These are phyloP conservation scores for Phytophthora megakarya DNA, from an alignment of 352 stramenopile species.

Conservation along the genomic window DNA sequence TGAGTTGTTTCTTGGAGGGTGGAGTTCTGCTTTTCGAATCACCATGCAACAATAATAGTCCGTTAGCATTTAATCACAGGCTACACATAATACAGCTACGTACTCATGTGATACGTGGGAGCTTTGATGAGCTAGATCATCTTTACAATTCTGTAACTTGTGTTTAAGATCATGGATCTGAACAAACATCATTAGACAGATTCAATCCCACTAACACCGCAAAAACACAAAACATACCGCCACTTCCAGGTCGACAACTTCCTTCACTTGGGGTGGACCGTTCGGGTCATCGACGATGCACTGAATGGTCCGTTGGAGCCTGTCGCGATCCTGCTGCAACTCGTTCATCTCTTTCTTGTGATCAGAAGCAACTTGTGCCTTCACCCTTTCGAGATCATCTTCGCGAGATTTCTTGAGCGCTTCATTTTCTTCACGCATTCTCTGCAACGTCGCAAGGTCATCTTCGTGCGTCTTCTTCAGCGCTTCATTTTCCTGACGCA, in stretches of 20 bases:
- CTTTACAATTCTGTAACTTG: conserved; percentile 1
- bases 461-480: conserved; percentile 24
- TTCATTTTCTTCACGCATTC: neutral
- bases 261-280: conserved; percentile 15
- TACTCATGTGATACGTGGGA: conserved; percentile 17
- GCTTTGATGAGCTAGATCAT: conserved; percentile 4
- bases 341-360: conserved; percentile 16
- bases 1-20: conserved; percentile 19
- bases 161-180: conserved; percentile 19
- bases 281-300: conserved; percentile 20
- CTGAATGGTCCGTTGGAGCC: conserved; percentile 12
- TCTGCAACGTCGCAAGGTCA: conserved; percentile 10
- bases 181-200: conserved; percentile 9
- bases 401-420: conserved; percentile 10
- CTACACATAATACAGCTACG: neutral
- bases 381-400: conserved; percentile 13
- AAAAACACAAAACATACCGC: conserved; percentile 18
- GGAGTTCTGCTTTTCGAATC: conserved; percentile 20
- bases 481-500: conserved; percentile 11
- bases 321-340: conserved; percentile 16
- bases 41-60: neutral
- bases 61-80: neutral
- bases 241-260: conserved; percentile 21
- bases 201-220: neutral
- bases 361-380: conserved; percentile 13